Base-by-base conservation (phyloP, 2,329 filamentous ascomycete species). In the Cyclaneusma minus region DNA sequence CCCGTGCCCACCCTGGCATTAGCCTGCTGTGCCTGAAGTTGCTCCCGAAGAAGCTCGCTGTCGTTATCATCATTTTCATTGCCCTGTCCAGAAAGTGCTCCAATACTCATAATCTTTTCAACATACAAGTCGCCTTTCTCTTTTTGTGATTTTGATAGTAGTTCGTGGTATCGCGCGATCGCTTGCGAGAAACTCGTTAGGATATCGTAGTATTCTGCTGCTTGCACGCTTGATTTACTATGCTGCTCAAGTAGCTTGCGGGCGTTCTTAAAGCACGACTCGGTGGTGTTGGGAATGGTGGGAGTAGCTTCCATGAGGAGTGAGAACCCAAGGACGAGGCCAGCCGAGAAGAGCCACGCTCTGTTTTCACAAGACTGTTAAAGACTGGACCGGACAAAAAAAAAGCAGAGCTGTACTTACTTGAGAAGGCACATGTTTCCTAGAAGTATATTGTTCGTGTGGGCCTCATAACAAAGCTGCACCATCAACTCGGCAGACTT, bases 361-460 rank as follows among this genome's bases (percentile, higher is more conserved):
- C 60, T 65, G 25, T 21, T 20, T 20, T n/a, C 5, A n/a, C n/a
- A n/a, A n/a, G 6, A 12, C 9, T 16, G 2, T 8, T 13, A 13
- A n/a, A 20, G 30, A 18, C 13, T 21, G 25, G 7, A 23, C 20
- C 11, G 16, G 21, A 9, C 17, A 3, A 22, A 9, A 15, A 3
- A 13, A 7, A 14, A n/a, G 9, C 21, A 18, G 8, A 3, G 15
- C 9, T 4, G 6, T 16, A 36, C 59, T 44, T 44, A 67, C 64
- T 70, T 71, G 29, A 71, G 46, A 4, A 71, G 58, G 20, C 62
- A 64, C 65, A 70, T 68, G 29, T 69, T 69, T 6, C 54, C 55
- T 8, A 63, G 47, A 0, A 68, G 40, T 1, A 62, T 26, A 0
- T 50, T 47, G 3, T 56, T 51, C 6, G 52, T 52, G 7, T 57